Percentiles rank a stretch among this genome's conserved stretches.
Evolutionary conservation across 768 basidiomycete genomes (phyloP).

Genomic region (Porphyrellus cyaneotinctus): DNA sequence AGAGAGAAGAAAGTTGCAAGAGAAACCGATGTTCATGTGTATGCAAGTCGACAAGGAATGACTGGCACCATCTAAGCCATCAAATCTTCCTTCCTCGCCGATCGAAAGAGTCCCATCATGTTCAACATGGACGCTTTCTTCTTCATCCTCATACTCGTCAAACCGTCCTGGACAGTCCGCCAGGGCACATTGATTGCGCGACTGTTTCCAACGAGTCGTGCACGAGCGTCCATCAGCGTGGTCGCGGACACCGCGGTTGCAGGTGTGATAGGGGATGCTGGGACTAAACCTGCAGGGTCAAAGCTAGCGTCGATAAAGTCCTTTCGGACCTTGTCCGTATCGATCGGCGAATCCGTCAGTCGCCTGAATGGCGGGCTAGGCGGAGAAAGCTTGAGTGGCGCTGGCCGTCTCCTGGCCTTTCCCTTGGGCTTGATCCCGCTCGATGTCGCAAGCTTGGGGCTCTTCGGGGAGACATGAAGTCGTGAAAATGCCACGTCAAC

Average conservation of each 20-base stretch:
- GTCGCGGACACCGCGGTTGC: neutral
- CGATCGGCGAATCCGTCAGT: constrained; percentile 35
- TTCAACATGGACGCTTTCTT: constrained; percentile 24
- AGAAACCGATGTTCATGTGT: neutral
- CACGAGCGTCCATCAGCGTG: neutral
- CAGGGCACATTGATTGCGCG: constrained; percentile 7
- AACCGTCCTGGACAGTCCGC: constrained; percentile 6
- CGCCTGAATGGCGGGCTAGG: constrained; percentile 30
- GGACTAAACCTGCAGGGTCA: constrained; percentile 20
- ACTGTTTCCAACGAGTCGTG: neutral
- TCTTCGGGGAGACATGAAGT: constrained; percentile 7
- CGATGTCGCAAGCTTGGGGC: constrained; percentile 11
- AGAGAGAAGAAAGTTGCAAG: neutral
- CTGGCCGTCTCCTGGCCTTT: constrained; percentile 38
- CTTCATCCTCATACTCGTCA: constrained; percentile 12
- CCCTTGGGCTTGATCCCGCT: constrained; percentile 17
- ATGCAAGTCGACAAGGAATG: neutral
- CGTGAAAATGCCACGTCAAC: constrained; percentile 30
- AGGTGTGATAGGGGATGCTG: constrained; percentile 3
- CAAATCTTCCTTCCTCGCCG: constrained; percentile 19
- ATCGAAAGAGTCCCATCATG: constrained; percentile 32
- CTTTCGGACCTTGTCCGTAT: constrained; percentile 31
- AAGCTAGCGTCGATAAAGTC: constrained; percentile 48
- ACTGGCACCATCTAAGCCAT: neutral
- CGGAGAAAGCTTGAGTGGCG: constrained; percentile 39